These are phyloP conservation scores for Citrus trifoliata DNA, from an alignment of 345 rosid species.

Conservation along the genomic window DNA sequence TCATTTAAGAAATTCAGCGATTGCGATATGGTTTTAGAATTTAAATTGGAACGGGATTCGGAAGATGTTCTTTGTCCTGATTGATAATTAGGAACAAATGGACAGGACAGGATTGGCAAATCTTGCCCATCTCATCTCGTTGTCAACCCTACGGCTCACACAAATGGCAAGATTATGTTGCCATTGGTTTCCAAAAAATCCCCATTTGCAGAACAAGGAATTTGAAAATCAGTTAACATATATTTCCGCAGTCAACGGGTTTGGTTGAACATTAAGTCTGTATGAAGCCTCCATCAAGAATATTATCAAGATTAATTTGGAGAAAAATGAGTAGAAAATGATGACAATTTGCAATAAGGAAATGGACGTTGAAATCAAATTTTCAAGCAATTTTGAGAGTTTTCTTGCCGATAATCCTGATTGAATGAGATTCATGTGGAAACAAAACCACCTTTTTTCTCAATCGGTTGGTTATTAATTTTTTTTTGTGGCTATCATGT, in stretches of 20 bases:
- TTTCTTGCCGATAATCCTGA: background rate
- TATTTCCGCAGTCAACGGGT: background rate
- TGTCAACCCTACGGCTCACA: too few species aligned
- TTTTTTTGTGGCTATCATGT: too few species aligned
- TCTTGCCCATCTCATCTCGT: too few species aligned
- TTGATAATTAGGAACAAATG: too few species aligned
- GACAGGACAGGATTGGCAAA: too few species aligned
- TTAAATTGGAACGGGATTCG: too few species aligned
- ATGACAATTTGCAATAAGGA: background rate
- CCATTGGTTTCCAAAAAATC: background rate
- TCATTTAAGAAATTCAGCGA: too few species aligned
- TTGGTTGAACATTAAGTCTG: background rate
- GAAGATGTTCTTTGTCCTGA: too few species aligned
- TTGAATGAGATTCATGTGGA: background rate
- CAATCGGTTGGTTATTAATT: background rate
- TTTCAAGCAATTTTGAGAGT: background rate
- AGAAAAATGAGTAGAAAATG: background rate
- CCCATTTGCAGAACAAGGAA: background rate
- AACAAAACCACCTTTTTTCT: too few species aligned
- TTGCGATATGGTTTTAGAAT: too few species aligned
- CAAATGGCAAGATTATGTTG: too few species aligned
- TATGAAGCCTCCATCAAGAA: background rate
- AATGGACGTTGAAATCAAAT: background rate
- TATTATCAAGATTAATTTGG: background rate
- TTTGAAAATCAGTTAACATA: background rate